These are phyloP conservation scores for Xylaria multiplex DNA, from an alignment of 2,329 filamentous ascomycete genomes.

Conservation along the genomic window DNA sequence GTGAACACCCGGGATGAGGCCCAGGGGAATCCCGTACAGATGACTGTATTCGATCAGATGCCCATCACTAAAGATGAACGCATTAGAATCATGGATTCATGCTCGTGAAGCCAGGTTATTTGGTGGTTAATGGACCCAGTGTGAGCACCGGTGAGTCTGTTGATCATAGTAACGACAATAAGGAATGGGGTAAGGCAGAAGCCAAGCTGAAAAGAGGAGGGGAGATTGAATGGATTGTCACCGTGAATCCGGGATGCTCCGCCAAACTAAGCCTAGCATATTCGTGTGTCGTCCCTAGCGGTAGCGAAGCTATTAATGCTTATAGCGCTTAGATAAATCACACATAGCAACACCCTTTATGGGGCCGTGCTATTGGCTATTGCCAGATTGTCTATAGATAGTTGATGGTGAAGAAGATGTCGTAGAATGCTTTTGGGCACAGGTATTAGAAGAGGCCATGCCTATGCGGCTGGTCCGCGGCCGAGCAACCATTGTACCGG, in stretches of 20 bases:
- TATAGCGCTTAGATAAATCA: too few species aligned
- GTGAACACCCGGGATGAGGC: constrained; percentile 59
- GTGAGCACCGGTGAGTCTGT: constrained; percentile 51
- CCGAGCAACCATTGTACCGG: neutral
- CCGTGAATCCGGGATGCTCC: constrained; percentile 65
- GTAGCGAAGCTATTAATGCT: constrained; percentile 53
- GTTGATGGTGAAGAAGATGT: too few species aligned
- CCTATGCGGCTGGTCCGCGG: neutral
- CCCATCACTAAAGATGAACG: constrained; percentile 70
- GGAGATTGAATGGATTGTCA: constrained; percentile 68
- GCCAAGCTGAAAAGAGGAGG: constrained; percentile 66
- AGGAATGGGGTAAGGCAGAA: constrained; percentile 64
- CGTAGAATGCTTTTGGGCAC: neutral
- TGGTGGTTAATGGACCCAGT: constrained; percentile 53
- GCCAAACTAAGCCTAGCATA: constrained; percentile 70
- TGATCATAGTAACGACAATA: constrained; percentile 47
- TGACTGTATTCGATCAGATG: constrained; percentile 68
- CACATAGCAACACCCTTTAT: too few species aligned
- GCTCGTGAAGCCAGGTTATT: constrained; percentile 60
- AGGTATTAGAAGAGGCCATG: neutral
- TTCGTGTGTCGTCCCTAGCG: constrained; percentile 65
- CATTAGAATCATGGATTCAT: constrained; percentile 62
- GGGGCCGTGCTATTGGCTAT: too few species aligned
- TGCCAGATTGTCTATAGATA: too few species aligned
- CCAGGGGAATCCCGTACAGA: constrained; percentile 52